Percentiles rank a stretch among this genome's conserved stretches.
Evolutionary conservation across 352 stramenopile species (phyloP).

Genomic region (Hyaloperonospora brassicae): DNA sequence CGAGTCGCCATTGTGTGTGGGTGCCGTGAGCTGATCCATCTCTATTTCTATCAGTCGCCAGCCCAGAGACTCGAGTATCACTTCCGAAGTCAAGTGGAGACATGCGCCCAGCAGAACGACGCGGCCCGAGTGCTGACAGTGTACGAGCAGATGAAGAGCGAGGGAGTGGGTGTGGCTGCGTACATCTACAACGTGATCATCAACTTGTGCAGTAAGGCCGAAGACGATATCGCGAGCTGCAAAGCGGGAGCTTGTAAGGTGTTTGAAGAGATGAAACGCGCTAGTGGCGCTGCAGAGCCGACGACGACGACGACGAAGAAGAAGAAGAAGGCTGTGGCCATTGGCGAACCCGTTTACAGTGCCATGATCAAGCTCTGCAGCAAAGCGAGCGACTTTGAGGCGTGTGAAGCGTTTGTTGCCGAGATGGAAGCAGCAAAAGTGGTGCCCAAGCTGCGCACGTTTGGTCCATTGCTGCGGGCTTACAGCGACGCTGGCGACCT

Average conservation of each 20-base stretch:
- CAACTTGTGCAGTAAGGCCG: conserved; percentile 48
- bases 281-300: conserved; percentile 8
- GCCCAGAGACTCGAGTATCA: conserved; percentile 31
- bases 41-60: conserved; percentile 26
- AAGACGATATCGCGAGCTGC: conserved; percentile 23
- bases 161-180: conserved; percentile 23
- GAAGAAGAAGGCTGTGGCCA: conserved; percentile 12
- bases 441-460: conserved; percentile 62
- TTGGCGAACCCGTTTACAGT: conserved; percentile 64
- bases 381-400: conserved; percentile 48
- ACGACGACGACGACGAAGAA: neutral
- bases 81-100: conserved; percentile 37
- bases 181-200: conserved; percentile 61
- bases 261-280: conserved; percentile 61
- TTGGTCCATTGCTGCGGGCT: conserved; percentile 53
- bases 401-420: conserved; percentile 39
- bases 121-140: conserved; percentile 33
- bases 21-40: neutral
- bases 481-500: conserved; percentile 49
- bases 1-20: neutral
- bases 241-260: conserved; percentile 40
- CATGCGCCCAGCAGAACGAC: conserved; percentile 35
- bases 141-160: conserved; percentile 45
- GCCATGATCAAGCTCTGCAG: conserved; percentile 70
- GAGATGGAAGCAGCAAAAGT: conserved; percentile 43